These are phyloP conservation scores for Penicillium longicatenatum DNA, from an alignment of 495 filamentous ascomycete species.

Conservation along the genomic window DNA sequence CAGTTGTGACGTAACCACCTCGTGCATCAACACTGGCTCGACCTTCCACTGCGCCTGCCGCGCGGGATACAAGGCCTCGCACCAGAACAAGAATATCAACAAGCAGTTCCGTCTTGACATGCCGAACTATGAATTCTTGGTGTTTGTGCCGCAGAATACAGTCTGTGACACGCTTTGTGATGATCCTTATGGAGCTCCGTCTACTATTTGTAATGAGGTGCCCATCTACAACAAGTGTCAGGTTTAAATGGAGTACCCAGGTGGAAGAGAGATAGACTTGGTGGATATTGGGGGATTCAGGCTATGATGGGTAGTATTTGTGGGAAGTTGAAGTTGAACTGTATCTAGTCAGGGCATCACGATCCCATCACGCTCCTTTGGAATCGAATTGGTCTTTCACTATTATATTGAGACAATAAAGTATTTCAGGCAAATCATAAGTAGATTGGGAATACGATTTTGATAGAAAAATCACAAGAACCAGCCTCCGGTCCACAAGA, in stretches of 20 bases:
- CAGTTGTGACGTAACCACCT: constrained; percentile 44
- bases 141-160: constrained; percentile 43
- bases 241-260: constrained; percentile 20
- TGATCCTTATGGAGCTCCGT: constrained; percentile 32
- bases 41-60: constrained; percentile 76
- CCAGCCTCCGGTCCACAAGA: neutral
- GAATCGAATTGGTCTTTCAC: neutral
- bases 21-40: constrained; percentile 61
- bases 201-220: constrained; percentile 43
- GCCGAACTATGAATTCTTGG: constrained; percentile 45
- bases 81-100: constrained; percentile 32
- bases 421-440: constrained; percentile 3
- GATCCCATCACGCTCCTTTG: neutral
- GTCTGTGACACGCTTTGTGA: constrained; percentile 43
- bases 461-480: neutral
- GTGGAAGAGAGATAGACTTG: too few species aligned
- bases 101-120: constrained; percentile 44
- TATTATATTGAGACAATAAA: neutral
- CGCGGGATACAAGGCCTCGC: constrained; percentile 65
- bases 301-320: neutral
- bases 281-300: neutral
- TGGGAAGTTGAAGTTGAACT: neutral
- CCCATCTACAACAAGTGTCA: constrained; percentile 30
- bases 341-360: neutral
- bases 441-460: constrained; percentile 16